Evolutionary conservation across 371 early-diverging fungal species (phyloP).

Genomic region (Lichtheimia ramosa): DNA sequence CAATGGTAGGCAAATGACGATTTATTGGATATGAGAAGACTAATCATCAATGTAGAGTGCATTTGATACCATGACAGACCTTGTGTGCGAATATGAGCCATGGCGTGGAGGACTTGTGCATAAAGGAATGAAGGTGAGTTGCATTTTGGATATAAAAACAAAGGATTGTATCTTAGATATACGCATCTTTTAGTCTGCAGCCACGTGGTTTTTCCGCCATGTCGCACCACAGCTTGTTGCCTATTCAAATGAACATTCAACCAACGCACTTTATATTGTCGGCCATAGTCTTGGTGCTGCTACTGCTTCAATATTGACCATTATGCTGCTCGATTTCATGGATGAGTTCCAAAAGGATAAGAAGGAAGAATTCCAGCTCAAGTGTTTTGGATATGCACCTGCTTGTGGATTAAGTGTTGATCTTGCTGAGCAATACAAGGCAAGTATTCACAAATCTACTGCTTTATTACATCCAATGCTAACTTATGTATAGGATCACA

Average conservation of each 20-base stretch:
- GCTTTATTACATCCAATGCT: too few relatives aligned
- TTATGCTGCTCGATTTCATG: constrained; percentile 69
- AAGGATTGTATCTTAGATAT: not conserved
- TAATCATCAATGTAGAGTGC: constrained; percentile 53
- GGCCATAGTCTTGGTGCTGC: constrained; percentile 87
- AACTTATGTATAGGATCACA: constrained; percentile 26
- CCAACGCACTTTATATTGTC: constrained; percentile 64
- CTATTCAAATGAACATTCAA: constrained; percentile 63
- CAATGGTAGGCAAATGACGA: constrained; percentile 57
- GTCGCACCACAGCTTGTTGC: constrained; percentile 71
- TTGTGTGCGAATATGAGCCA: constrained; percentile 83
- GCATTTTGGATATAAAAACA: not conserved
- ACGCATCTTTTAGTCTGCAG: constrained; percentile 51
- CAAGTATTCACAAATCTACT: not conserved
- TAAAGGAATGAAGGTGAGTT: constrained; percentile 67
- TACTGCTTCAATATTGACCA: constrained; percentile 76
- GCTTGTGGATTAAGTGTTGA: constrained; percentile 47
- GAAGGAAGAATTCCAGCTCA: constrained; percentile 27
- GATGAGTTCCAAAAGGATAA: constrained; percentile 52
- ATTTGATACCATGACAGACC: constrained; percentile 82
- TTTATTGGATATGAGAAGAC: not conserved
- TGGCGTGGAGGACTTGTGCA: constrained; percentile 90
- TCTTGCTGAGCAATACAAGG: constrained; percentile 45
- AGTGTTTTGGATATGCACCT: constrained; percentile 50
- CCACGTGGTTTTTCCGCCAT: constrained; percentile 75